Percentiles rank a stretch among this genome's conserved stretches.
phyloP scores from a whole-genome alignment of 2,329 filamentous ascomycete species.

The Ramularia endophylla region DNA sequence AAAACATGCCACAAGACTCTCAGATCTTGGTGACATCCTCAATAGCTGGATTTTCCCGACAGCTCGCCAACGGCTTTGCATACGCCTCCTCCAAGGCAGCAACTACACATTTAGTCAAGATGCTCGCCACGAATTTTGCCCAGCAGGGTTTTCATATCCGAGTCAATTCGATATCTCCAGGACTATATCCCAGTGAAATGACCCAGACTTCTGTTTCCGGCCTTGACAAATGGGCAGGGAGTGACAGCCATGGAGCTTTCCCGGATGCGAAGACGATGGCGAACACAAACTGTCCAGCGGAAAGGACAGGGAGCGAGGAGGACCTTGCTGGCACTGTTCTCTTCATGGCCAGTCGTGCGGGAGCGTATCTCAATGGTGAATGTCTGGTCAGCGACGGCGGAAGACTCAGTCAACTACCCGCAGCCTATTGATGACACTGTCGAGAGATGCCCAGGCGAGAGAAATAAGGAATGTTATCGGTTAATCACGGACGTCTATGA shows the following conservation, averaged over 20 bases:
- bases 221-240: conserved; percentile 18
- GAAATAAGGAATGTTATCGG: too few species aligned
- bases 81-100: conserved; percentile 46
- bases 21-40: conserved; percentile 46
- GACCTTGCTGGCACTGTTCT: conserved; percentile 62
- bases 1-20: conserved; percentile 30
- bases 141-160: conserved; percentile 40
- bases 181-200: conserved; percentile 29
- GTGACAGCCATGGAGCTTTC: conserved; percentile 18
- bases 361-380: conserved; percentile 61
- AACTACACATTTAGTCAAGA: conserved; percentile 45
- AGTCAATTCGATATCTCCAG: conserved; percentile 45
- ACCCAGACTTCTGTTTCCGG: conserved; percentile 13
- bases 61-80: conserved; percentile 35
- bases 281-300: conserved; percentile 48
- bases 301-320: conserved; percentile 53
- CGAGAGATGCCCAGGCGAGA: too few species aligned
- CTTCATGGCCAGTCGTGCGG: conserved; percentile 59
- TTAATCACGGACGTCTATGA: too few species aligned
- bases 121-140: conserved; percentile 39
- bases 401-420: conserved; percentile 40
- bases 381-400: conserved; percentile 60
- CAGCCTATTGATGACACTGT: conserved; percentile 1
- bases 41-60: conserved; percentile 40
- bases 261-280: conserved; percentile 50